Evolutionary conservation across 202 grass and related monocot genomes (phyloP).

Genomic region (Musa balbisiana): DNA sequence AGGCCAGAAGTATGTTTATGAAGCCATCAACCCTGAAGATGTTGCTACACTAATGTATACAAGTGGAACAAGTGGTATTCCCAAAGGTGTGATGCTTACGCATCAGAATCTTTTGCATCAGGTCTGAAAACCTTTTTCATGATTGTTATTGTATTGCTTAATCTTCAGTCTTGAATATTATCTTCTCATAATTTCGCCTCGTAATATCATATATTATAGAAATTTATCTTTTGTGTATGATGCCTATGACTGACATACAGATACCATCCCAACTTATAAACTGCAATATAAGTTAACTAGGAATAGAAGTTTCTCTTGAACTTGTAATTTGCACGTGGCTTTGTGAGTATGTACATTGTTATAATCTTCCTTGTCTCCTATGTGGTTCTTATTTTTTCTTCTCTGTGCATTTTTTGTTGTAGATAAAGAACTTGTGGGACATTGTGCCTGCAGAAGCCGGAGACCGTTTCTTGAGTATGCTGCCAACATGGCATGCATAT

Average conservation of each 20-base stretch:
- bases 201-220: not conserved
- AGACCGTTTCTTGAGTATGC: constrained; percentile 92
- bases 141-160: not conserved
- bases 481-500: constrained; percentile 95
- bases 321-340: not conserved
- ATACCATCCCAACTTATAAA: not conserved
- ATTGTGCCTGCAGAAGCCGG: constrained; percentile 54
- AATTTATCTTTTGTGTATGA: not conserved
- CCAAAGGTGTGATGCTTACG: constrained; percentile 96
- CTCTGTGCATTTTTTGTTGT: constrained; percentile 20
- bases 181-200: not conserved
- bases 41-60: constrained; percentile 97
- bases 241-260: not conserved
- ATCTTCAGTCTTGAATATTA: not conserved
- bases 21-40: constrained; percentile 70
- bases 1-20: constrained; percentile 37
- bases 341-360: not conserved
- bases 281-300: not conserved
- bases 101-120: constrained; percentile 92
- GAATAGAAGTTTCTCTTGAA: not conserved
- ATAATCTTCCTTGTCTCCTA: constrained; percentile 13
- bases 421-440: constrained; percentile 93
- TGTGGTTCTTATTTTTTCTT: not conserved
- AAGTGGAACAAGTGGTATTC: constrained; percentile 79
- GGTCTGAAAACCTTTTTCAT: constrained; percentile 30